Evolutionary conservation across 2,329 filamentous ascomycete genomes (phyloP).

Genomic region (Trichoderma koningiopsis): DNA sequence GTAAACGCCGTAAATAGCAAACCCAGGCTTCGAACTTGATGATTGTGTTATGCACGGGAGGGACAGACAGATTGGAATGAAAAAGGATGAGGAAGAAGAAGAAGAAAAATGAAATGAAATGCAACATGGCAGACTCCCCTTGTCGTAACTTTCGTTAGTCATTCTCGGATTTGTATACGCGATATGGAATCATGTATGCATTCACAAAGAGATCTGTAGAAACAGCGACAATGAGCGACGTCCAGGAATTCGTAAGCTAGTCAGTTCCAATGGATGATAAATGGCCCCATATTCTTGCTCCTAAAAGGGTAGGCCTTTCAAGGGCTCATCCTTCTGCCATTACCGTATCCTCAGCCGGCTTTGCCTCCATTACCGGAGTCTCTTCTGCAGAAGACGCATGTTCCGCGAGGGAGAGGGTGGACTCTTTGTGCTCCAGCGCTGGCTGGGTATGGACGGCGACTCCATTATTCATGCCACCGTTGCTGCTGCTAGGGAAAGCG

Average conservation of each 20-base stretch:
- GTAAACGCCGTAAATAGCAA: not conserved
- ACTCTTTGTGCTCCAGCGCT: constrained; percentile 35
- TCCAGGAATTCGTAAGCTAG: not conserved
- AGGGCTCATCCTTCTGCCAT: constrained; percentile 29
- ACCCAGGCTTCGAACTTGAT: not conserved
- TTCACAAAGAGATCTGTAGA: not conserved
- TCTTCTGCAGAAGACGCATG: constrained; percentile 31
- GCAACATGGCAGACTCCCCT: not conserved
- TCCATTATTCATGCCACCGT: constrained; percentile 10
- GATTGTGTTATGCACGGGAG: not conserved
- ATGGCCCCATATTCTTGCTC: not conserved
- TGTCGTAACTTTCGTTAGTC: constrained; percentile 15
- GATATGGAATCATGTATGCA: constrained; percentile 1
- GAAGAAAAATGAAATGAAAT: not conserved
- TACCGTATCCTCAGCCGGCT: constrained; percentile 35
- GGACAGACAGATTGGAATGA: not conserved
- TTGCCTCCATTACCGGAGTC: constrained; percentile 31
- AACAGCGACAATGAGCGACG: not conserved
- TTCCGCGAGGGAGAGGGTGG: constrained; percentile 28
- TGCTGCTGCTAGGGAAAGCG: constrained; percentile 26
- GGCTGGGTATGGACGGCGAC: constrained; percentile 7
- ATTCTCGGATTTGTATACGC: constrained; percentile 9
- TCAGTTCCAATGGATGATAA: not conserved
- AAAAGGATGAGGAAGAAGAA: not conserved
- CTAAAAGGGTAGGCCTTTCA: not conserved